Conservation (phyloP, 1,139 yeast genomes). For the Candida frijolesensis region DNA sequence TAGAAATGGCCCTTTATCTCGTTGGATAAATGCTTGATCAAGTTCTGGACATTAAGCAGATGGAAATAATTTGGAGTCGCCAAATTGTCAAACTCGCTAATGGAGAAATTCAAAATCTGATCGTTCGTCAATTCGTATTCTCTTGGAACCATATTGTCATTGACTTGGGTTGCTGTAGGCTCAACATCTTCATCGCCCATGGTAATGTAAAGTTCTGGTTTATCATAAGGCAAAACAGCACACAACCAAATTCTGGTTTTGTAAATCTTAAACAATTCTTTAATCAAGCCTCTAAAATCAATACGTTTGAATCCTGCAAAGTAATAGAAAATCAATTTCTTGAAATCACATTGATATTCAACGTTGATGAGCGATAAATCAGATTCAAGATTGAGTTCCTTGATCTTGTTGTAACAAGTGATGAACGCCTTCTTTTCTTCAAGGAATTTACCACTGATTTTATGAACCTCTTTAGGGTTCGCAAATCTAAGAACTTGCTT, state of each 20-base stretch:
- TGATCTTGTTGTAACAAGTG: conserved; percentile 47
- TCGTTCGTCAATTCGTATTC: conserved; percentile 47
- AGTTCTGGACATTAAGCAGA: conserved; percentile 40
- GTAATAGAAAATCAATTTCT: conserved; percentile 91
- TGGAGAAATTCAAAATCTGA: conserved; percentile 43
- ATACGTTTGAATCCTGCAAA: conserved; percentile 75
- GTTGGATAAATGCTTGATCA: conserved; percentile 32
- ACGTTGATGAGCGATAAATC: conserved; percentile 63
- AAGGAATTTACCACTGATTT: conserved; percentile 44
- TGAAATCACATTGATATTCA: conserved; percentile 93
- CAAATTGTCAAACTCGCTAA: conserved; percentile 38
- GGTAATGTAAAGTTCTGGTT: conserved; percentile 33
- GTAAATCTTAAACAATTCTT: conserved; percentile 88
- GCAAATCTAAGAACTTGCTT: conserved; percentile 53
- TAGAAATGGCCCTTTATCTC: conserved; percentile 45
- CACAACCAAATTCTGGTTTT: conserved; percentile 98
- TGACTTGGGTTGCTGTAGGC: conserved; percentile 6
- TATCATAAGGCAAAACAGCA: conserved; percentile 60
- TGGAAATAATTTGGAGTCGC: conserved; percentile 46
- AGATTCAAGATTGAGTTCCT: conserved; percentile 42
- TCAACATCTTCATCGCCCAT: conserved; percentile 11
- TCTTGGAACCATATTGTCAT: conserved; percentile 30
- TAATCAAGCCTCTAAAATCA: conserved; percentile 89
- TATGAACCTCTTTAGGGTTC: conserved; percentile 49
- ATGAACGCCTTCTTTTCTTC: conserved; percentile 51